Evolutionary conservation across 345 rosid genomes (phyloP), one percentile per base, ranked within the genome.

Genomic region (Dipteronia dyeriana): DNA sequence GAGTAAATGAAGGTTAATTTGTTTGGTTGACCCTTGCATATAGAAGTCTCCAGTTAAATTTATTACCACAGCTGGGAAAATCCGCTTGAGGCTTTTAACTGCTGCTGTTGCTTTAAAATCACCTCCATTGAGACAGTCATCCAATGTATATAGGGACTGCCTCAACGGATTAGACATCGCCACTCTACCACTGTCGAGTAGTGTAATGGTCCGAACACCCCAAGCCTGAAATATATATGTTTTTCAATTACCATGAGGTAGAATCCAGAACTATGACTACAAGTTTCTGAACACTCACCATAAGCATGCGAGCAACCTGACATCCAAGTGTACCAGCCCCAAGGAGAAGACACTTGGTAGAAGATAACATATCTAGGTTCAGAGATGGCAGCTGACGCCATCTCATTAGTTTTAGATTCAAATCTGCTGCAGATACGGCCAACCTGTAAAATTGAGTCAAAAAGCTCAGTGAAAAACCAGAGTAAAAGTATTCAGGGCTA

Each of bases 291-390:
- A 76, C 45, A 81, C 91, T 31, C 82, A 94, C 99, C 98, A 92
- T 85, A 71, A 96, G 97, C 87, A 89, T 92, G 60, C 99, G 97
- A 43, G 98, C 94, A 80, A 94, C 99, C 84, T 96, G 95, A 83
- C 99, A 96, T 57, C 99, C 98, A 71, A 96, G 90, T 78, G 98
- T 94, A 73, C 98, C 98, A 14, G 97, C 98, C 83, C 99, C 98
- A 47, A 96, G 87, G 79, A 96, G 98, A 85, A 96, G 99, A 84
- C 99, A 96, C 87, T 92, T 96, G 8, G 75, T 78, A 78, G 97
- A 85, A 76, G 91, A 87, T 57, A 96, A 82, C 53, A 85, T 77
- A 60, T 89, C 87, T 79, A 96, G 79, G 84, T 96, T 76, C 62
- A 94, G 91, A 75, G 99, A 94, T 8, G 99, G 99, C 84, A 94